Evolutionary conservation across 1,139 yeast genomes (phyloP).

Genomic region (Taphrina betulina): DNA sequence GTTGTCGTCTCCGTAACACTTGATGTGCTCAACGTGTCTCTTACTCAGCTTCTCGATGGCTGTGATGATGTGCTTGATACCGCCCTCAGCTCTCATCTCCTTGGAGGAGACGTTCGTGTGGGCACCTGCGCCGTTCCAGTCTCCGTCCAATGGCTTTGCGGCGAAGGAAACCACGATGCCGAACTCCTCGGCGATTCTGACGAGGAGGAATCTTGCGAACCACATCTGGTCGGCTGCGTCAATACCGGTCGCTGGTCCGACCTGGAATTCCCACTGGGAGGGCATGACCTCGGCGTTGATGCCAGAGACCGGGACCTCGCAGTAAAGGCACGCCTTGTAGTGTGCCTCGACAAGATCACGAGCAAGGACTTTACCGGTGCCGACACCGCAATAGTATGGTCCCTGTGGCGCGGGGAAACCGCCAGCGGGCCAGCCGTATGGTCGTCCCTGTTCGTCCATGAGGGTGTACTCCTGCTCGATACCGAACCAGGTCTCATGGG

Average conservation of each 20-base stretch:
- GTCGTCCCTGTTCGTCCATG: conserved; percentile 84
- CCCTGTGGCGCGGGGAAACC: conserved; percentile 99
- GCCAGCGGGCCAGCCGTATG: conserved; percentile 99
- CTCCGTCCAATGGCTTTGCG: conserved; percentile 98
- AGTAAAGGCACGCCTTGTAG: conserved; percentile 93
- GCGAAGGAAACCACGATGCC: conserved; percentile 98
- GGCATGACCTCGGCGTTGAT: conserved; percentile 99
- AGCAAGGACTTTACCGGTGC: conserved; percentile 97
- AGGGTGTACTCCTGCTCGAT: conserved; percentile 97
- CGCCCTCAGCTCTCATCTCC: conserved; percentile 90
- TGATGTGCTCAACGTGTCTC: conserved; percentile 96
- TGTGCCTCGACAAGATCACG: conserved; percentile 98
- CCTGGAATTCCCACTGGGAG: conserved; percentile 99
- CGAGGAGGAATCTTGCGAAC: conserved; percentile 89
- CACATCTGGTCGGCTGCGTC: conserved; percentile 96
- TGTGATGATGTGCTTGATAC: conserved; percentile 87
- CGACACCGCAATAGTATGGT: conserved; percentile 99
- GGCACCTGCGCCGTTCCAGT: conserved; percentile 99
- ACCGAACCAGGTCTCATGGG: conserved; percentile 92
- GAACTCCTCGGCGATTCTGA: conserved; percentile 96
- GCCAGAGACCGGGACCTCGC: conserved; percentile 89
- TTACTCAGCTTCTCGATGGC: conserved; percentile 91
- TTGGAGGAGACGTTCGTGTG: conserved; percentile 97
- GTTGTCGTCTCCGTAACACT: conserved; percentile 92
- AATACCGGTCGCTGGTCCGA: conserved; percentile 96